Evolutionary conservation across 2,329 filamentous ascomycete species (phyloP), one percentile per base, ranked within the genome.

Genomic region (Rugonectria rugulosa): DNA sequence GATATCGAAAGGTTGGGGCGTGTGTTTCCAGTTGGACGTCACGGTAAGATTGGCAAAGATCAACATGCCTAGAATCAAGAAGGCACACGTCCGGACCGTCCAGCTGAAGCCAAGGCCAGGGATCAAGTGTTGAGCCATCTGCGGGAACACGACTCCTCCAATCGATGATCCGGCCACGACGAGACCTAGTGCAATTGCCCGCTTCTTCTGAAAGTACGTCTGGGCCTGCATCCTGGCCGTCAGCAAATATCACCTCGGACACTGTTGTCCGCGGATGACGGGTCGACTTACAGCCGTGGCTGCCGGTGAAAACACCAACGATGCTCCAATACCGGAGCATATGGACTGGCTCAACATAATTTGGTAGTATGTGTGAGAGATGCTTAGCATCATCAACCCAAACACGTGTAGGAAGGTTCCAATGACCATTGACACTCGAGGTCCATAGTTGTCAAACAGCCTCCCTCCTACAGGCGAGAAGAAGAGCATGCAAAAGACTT

Each of bases 371-470:
- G 59, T 14, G 23, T 40, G 56, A 6, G 66, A 69, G 32, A 86
- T 68, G 34, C 75, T 79, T 1, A 81, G 76, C 81, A 86, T 84
- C 81, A 87, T 86, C 14, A 86, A 66, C 7, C 81, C 79, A 37
- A 86, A 79, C 19, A 86, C 76, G 61, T 83, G 78, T 56, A 83
- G 66, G 56, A 83, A 70, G 3, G 77, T 77, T 10, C 82, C 82
- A 27, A 71, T 62, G 2, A 81, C 23, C 3, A 85, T 67, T 3
- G 88, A 68, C 32, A 74, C 75, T 27, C 78, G 77, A 1, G 85
- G 83, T 0, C 86, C 86, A 58, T 83, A 81, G 58, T 77, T 81
- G 62, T 89, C 87, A 62, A 82, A 87, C 3, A 86, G 59, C 45
- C 52, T 57, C 59, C 69, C 61, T 56, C 70, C 71, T 4, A 62